Percentiles rank a stretch among this genome's conserved stretches.
Evolutionary conservation across 2,329 filamentous ascomycete genomes (phyloP).

Genomic region (Ceratocystis cubensis): DNA sequence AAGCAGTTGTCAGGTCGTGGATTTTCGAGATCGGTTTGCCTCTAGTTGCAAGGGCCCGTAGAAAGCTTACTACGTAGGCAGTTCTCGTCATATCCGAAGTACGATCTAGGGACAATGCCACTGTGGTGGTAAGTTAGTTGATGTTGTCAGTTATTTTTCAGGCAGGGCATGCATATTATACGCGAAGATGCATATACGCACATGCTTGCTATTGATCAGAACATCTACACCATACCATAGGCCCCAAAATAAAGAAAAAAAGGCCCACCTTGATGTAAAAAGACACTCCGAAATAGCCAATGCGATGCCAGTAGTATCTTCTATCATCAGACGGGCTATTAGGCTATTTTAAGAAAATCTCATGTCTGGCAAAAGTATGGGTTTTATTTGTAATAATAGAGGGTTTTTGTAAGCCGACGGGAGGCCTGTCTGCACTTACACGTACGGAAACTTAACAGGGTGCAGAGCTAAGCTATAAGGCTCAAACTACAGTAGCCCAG

Average conservation of each 20-base stretch:
- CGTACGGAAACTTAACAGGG: neutral
- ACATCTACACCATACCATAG: too few relatives aligned
- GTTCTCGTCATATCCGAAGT: neutral
- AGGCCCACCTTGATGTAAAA: neutral
- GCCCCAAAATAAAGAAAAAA: too few relatives aligned
- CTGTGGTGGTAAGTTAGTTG: neutral
- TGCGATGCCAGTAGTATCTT: too few relatives aligned
- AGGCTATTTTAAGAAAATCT: neutral
- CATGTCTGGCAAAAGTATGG: neutral
- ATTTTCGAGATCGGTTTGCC: neutral
- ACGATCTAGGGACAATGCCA: neutral
- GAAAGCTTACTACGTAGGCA: neutral
- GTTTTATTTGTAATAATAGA: too few relatives aligned
- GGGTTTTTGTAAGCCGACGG: neutral
- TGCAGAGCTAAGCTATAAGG: neutral
- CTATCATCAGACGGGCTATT: neutral
- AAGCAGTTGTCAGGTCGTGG: neutral
- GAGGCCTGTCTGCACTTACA: neutral
- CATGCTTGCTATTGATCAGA: neutral
- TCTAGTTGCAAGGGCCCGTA: neutral
- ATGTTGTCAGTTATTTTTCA: neutral
- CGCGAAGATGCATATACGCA: neutral
- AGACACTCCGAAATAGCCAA: neutral
- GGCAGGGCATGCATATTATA: neutral
- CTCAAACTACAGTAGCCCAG: neutral